A percentile compares a stretch with the other conserved stretches of the same genome.
These are phyloP conservation scores for Solanum appendiculatum DNA, from an alignment of 257 asterid species.

Conservation along the genomic window DNA sequence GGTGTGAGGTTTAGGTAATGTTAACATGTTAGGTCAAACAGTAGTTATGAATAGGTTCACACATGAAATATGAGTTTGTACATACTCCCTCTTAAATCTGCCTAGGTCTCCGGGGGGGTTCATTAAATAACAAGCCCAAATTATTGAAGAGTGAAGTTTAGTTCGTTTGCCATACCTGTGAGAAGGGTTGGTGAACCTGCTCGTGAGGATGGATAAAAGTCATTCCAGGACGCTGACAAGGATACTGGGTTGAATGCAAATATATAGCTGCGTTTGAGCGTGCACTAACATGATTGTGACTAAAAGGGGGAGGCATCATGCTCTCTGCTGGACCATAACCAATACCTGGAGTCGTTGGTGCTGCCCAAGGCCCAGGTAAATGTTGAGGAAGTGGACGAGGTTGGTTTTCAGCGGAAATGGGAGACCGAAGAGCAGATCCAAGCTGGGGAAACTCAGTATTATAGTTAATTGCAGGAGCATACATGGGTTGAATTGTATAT, in stretches of 20 bases:
- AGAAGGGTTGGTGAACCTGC: conserved; percentile 65
- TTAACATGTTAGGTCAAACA: neutral
- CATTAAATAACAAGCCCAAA: neutral
- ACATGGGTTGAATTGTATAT: conserved; percentile 87
- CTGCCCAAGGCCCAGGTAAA: conserved; percentile 66
- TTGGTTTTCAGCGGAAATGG: conserved; percentile 67
- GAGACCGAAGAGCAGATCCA: conserved; percentile 59
- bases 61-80: neutral
- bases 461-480: conserved; percentile 86
- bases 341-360: conserved; percentile 60
- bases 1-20: neutral
- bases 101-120: neutral
- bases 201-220: conserved; percentile 76
- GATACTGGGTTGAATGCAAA: conserved; percentile 73
- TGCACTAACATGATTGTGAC: conserved; percentile 54
- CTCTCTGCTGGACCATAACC: conserved; percentile 75
- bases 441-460: conserved; percentile 96
- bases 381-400: conserved; percentile 72
- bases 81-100: neutral
- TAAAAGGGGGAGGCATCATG: conserved; percentile 65
- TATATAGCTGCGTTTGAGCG: conserved; percentile 53
- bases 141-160: neutral
- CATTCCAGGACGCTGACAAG: conserved; percentile 77
- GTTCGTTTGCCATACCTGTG: conserved; percentile 49
- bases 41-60: neutral